Evolutionary conservation across 306 rosid genomes (phyloP).

Genomic region (Alnus glutinosa): DNA sequence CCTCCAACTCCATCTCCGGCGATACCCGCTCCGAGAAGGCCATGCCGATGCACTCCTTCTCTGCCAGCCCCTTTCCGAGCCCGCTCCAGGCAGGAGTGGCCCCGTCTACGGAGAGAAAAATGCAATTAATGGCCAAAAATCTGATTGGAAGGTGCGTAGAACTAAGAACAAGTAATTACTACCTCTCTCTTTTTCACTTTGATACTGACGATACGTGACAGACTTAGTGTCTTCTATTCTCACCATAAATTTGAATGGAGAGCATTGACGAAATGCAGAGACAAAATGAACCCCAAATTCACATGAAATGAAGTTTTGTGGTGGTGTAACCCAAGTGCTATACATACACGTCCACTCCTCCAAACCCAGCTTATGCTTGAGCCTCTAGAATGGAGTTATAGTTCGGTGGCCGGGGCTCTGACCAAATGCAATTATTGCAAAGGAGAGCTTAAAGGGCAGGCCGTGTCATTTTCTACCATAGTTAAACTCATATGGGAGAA

Average conservation of each 20-base stretch:
- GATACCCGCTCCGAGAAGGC: too few species aligned
- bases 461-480: too few species aligned
- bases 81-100: too few species aligned
- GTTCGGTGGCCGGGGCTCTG: constrained; percentile 30
- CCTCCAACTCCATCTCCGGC: too few species aligned
- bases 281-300: constrained; percentile 74
- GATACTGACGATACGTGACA: constrained; percentile 8
- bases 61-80: too few species aligned
- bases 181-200: not conserved
- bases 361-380: constrained; percentile 29
- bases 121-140: too few species aligned
- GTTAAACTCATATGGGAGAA: too few species aligned
- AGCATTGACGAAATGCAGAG: constrained; percentile 44
- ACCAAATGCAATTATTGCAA: constrained; percentile 59
- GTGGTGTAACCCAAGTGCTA: constrained; percentile 25
- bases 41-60: too few species aligned
- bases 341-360: constrained; percentile 47
- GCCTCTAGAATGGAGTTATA: constrained; percentile 34
- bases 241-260: constrained; percentile 9
- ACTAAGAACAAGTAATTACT: not conserved
- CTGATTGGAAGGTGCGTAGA: constrained; percentile 14
- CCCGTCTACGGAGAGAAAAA: too few species aligned
- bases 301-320: constrained; percentile 57
- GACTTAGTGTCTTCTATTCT: constrained; percentile 24
- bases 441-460: too few species aligned